Evolutionary conservation across 2,329 filamentous ascomycete genomes (phyloP), one percentile per base, ranked within the genome.

Genomic region (Amphichorda felina): DNA sequence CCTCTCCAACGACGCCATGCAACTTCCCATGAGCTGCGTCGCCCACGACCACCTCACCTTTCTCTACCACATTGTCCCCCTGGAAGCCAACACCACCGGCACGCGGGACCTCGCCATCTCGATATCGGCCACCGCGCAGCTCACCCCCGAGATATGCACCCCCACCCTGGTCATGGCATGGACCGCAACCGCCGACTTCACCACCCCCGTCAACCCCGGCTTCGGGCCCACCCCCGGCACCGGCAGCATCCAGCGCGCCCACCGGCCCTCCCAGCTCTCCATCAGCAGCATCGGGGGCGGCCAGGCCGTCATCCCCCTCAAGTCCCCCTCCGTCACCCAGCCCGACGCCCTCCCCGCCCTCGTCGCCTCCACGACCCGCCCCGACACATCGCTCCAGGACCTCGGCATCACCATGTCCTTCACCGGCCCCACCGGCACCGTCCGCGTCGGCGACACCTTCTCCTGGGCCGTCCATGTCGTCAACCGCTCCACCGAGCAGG

Each of bases 401-500:
- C 72, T 83, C 34, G 82, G 81, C 39, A 72, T 89, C 38, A 84
- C 79, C 25, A 75, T 89, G 59, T 86, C 80, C 28, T 79, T 91
- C 49, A 72, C 70, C 5, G 76, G 72, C 0, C 80, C 81, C 24
- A 40, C 55, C 10, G 49, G 57, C 16, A 63, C 68, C 36, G 64
- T 84, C 17, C 66, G 63, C 38, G 69, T 76, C 0, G 80, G 80
- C 26, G 68, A 82, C 31, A 64, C 76, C 34, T 87, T 91, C 52
- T 62, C 64, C 28, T 85, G 84, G 78, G 71, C 70, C 24, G 68
- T 88, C 13, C 82, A 85, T 48, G 76, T 88, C 26, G 79, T 85
- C 43, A 91, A 89, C 54, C 74, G 79, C 33, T 5, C 29, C 29
- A 17, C 16, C 29, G 16, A 45, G 41, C n/a, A 8, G 15, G 58